Evolutionary conservation across 2,329 filamentous ascomycete genomes (phyloP).

Genomic region (Sporothrix mexicana): DNA sequence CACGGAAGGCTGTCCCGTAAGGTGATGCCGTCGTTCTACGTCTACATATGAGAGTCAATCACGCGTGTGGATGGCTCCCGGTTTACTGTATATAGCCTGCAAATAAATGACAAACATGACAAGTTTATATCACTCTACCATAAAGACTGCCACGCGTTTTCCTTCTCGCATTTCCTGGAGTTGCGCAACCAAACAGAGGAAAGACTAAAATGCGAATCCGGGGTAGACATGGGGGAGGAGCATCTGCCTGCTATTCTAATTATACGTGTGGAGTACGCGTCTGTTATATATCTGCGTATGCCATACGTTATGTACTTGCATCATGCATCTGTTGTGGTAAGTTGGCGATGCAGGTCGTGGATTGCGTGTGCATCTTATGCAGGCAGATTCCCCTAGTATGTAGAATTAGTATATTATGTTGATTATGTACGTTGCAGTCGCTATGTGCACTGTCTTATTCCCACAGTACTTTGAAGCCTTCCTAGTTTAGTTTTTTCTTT

Average conservation of each 20-base stretch:
- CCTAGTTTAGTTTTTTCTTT: too few species aligned
- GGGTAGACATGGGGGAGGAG: background rate
- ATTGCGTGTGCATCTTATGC: too few species aligned
- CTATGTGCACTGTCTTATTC: too few species aligned
- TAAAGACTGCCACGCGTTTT: background rate
- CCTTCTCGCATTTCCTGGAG: background rate
- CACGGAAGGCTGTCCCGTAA: background rate
- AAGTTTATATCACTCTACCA: background rate
- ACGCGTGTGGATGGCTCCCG: background rate
- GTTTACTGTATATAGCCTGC: slow-evolving; percentile 14
- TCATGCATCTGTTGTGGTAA: background rate
- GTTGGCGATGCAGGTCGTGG: too few species aligned
- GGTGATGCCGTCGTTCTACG: background rate
- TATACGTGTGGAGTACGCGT: background rate
- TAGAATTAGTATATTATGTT: too few species aligned
- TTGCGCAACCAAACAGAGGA: background rate
- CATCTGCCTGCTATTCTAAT: background rate
- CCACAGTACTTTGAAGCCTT: too few species aligned
- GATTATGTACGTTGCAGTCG: too few species aligned
- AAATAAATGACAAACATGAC: slow-evolving; percentile 17
- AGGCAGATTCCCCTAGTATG: too few species aligned
- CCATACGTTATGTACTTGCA: background rate
- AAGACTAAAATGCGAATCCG: background rate
- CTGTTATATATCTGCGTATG: background rate
- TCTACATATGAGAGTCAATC: background rate